These are phyloP conservation scores for Xylariomycetidae sp. DNA, from an alignment of 2,329 filamentous ascomycete species.

Conservation along the genomic window DNA sequence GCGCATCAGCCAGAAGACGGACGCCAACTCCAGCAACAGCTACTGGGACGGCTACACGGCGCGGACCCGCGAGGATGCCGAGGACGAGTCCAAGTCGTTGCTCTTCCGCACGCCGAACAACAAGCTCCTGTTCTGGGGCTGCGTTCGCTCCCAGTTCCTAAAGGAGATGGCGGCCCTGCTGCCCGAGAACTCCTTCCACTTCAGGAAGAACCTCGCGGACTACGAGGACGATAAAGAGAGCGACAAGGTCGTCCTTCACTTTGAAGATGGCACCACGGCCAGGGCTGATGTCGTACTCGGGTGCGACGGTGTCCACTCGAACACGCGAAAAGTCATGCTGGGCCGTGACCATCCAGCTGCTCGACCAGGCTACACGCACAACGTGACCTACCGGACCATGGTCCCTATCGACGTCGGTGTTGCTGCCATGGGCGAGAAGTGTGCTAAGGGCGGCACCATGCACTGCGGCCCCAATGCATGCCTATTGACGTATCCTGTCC, in stretches of 20 bases:
- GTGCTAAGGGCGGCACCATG: constrained; percentile 45
- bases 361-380: no score
- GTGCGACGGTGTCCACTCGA: constrained; percentile 58
- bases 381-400: no score
- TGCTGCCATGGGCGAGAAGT: no score
- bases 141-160: constrained; percentile 43
- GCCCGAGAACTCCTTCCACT: constrained; percentile 34
- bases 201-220: constrained; percentile 34
- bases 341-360: constrained; percentile 36
- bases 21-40: no score
- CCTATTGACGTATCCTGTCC: constrained; percentile 54
- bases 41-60: constrained; percentile 19
- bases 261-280: constrained; percentile 19
- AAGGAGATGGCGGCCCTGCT: constrained; percentile 43
- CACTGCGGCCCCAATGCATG: constrained; percentile 50
- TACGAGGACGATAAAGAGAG: constrained; percentile 17
- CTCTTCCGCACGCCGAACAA: no score
- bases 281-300: constrained; percentile 40
- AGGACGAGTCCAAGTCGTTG: no score
- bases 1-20: no score
- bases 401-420: no score
- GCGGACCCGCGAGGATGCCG: constrained; percentile 11
- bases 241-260: constrained; percentile 19
- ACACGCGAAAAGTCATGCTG: constrained; percentile 43
- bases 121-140: constrained; percentile 13